Evolutionary conservation across 306 rosid genomes (phyloP), one percentile per base, ranked within the genome.

Genomic region (Cicer judaicum): DNA sequence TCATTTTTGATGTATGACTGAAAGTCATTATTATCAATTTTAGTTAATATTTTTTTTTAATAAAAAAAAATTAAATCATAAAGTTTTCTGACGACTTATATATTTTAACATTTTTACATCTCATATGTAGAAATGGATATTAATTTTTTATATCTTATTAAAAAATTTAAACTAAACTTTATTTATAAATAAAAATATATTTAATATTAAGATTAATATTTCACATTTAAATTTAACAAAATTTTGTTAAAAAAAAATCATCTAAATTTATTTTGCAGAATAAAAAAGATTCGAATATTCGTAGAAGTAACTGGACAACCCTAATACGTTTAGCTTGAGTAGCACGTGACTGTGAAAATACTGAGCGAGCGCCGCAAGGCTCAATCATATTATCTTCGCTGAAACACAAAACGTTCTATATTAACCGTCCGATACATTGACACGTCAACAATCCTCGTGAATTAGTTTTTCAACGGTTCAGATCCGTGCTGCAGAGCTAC

Each of bases 401-500:
- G 68, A 79, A 73, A 63, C 64, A 67, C 82, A 86, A 85, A 80
- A 34, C 43, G 59, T 49, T 76, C 21, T 3, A 68, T 38, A 5
- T 21, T 0, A 29, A 68, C 90, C 94, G 96, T 90, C 43, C 74
- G 96, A 90, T 92, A 5, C 3, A 0, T 0, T 6, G 54, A 63
- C 94, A 90, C 88, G 85, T 92, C 90, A 87, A 7, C 77, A 11
- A 88, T 90, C 89, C 88, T 87, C 72, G 84, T 83, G 89, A 62
- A 70, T 29, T 24, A 62, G 0, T 0, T 34, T 43, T 72, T 90
- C 79, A 64, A 81, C 94, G 96, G 94, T 12, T 43, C 13, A 81
- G 98, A 92, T 92, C 74, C 6, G 50, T n/a, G 78, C 81, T 84
- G 78, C 96, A 83, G 92, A 86, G 92, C 56, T 72, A 86, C 93